Evolutionary conservation across 768 basidiomycete genomes (phyloP), one percentile per base, ranked within the genome.

Genomic region (Russula griseocarnosa): DNA sequence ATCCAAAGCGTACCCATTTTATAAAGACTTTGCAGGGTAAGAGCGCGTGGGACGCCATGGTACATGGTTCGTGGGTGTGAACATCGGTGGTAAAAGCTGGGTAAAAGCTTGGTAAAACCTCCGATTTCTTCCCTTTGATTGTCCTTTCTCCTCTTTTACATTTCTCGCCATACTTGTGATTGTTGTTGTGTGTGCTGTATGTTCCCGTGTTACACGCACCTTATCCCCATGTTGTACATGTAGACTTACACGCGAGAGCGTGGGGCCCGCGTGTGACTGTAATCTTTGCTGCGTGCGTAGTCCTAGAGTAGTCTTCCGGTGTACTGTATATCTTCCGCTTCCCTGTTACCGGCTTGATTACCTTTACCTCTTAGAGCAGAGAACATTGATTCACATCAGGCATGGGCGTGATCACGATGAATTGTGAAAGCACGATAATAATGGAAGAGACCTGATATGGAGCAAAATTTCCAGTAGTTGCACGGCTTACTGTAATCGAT

Each of bases 1-100:
- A 72, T 11, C 72, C 75, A 8, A 77, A 79, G 18, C 77, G 78
- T 56, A 74, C 79, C 57, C 82, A 79, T 70, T 82, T 85, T 68
- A 70, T 87, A 65, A 77, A 82, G 72, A 82, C 83, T 54, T 73
- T 87, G 62, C 81, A 83, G 71, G 77, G 77, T 28, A 85, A 86
- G 75, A 82, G 82, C 61, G 83, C 84, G 18, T 87, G 84, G 84
- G 86, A 87, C 64, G 84, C 84, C 3, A 74, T 87, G 62, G 83
- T 87, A 50, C 86, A 87, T 70, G 86, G 86, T 36, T 83, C 83
- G 38, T 86, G 83, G 71, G 81, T 84, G 79, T 60, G 58, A 54
- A 22, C 14, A 20, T 30, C 13, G 24, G 46, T 61, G 16, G 26
- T 40, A 51, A 55, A 26, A 32, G 22, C n/a, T 22, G 4, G 44